Evolutionary conservation across 2,329 filamentous ascomycete genomes (phyloP), one percentile per base, ranked within the genome.

Genomic region (Neurospora sp.): DNA sequence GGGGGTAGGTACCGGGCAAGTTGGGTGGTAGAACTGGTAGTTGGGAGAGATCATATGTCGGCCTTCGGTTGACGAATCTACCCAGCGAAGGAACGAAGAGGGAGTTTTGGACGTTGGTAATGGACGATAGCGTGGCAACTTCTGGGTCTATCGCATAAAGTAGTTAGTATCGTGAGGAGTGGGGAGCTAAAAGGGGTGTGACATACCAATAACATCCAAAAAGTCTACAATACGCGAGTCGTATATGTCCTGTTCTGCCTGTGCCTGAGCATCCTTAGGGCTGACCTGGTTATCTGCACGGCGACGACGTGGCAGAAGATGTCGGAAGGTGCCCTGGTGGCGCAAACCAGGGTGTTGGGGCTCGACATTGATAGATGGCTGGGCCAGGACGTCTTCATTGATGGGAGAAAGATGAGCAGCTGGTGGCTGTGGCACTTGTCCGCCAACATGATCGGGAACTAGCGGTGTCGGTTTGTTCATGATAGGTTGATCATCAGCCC

Each of bases 31-130:
- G 23, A 62, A 62, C 52, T 62, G 52, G 52, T 42, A 81, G 81
- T 28, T 85, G 85, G 6, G 89, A 89, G 8, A 96, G 83, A 58
- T 88, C 88, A 78, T 96, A 97, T 0, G 92, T 93, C 1, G 93
- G 92, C 71, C 90, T 85, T 67, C 93, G 87, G 76, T 96, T 96
- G 67, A 96, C 75, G 75, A 88, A 89, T 71, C 84, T 83, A 52
- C 93, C 93, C n/a, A 96, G 83, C 73, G 93, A 90, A 0, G 93
- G 93, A 1, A 96, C 83, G 79, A 96, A 96, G 10, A 97, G 87
- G 0, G 93, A 96, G 78, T 97, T 97, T 76, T 96, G 93, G 23
- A 97, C 90, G 76, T 97, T 97, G 62, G 92, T 96, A 10, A 96
- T 85, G 15, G 92, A 95, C 0, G 92, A 93, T 3, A 97, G 82